Conservation (phyloP, 345 rosid genomes). For the Fremontodendron californicum region DNA sequence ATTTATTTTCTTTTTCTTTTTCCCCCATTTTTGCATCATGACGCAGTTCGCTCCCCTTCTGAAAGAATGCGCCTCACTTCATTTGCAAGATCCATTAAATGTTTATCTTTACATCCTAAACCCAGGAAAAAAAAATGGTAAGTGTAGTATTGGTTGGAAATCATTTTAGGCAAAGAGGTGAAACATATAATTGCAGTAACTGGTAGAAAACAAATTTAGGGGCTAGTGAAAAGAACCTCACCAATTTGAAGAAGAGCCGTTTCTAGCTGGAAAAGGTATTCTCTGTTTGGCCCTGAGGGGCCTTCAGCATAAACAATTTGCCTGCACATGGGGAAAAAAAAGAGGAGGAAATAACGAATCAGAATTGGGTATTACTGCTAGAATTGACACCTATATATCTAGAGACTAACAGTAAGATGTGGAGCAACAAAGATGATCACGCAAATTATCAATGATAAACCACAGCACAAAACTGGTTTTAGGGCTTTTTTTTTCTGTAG, state of each 20-base stretch:
- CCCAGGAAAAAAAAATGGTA: neutral
- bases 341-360: neutral
- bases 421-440: neutral
- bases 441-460: neutral
- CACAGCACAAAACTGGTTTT: neutral
- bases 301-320: constrained; percentile 75
- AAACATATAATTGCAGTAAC: neutral
- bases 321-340: constrained; percentile 27
- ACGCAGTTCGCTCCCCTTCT: neutral
- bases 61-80: constrained; percentile 60
- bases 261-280: constrained; percentile 76
- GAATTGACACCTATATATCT: neutral
- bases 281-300: constrained; percentile 96
- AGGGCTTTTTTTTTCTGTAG: neutral
- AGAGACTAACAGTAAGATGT: neutral
- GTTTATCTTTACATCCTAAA: constrained; percentile 69
- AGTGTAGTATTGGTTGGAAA: too few relatives aligned
- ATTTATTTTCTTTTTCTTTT: neutral
- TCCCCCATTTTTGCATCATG: neutral
- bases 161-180: neutral
- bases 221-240: constrained; percentile 12
- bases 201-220: neutral
- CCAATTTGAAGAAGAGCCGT: constrained; percentile 60
- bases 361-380: neutral
- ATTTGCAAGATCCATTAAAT: constrained; percentile 67